Percentiles rank a stretch among this genome's conserved stretches.
Conservation (phyloP, 73 alveolate genomes). For the Strombidium stylifer region DNA sequence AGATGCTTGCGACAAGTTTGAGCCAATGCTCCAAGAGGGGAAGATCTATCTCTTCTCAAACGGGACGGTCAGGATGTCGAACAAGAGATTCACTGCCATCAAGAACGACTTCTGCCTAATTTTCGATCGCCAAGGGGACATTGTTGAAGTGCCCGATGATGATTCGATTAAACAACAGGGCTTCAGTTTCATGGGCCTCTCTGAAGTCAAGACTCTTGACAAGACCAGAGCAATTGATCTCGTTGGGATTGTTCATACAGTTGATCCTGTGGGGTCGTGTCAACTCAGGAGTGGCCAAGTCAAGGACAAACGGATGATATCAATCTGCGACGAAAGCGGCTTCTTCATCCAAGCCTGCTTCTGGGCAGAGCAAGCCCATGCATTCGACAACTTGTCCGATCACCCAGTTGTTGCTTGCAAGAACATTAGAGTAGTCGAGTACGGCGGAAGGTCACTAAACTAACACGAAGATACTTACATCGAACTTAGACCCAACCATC, state of each 20-base stretch:
- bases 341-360: slow-evolving; percentile 23
- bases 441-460: slow-evolving; percentile 28
- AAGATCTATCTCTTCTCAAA: slow-evolving; percentile 69
- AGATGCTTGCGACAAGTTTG: slow-evolving; percentile 76
- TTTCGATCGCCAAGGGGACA: slow-evolving; percentile 33
- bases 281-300: slow-evolving; percentile 5
- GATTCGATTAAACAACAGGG: slow-evolving; percentile 3
- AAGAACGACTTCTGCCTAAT: slow-evolving; percentile 45
- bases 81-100: slow-evolving; percentile 56
- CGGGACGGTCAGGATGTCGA: slow-evolving; percentile 67
- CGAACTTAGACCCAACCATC: slow-evolving; percentile 5
- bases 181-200: slow-evolving; percentile 7
- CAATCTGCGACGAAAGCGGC: slow-evolving; percentile 39
- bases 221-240: slow-evolving; percentile 15
- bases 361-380: slow-evolving; percentile 39
- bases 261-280: neutral
- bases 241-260: slow-evolving; percentile 20
- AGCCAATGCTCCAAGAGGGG: slow-evolving; percentile 67
- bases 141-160: slow-evolving; percentile 41
- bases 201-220: slow-evolving; percentile 13
- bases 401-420: slow-evolving; percentile 34
- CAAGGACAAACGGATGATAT: slow-evolving; percentile 10
- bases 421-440: slow-evolving; percentile 42
- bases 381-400: slow-evolving; percentile 4
- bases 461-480: slow-evolving; percentile 27